Base-by-base conservation (phyloP, 805 yeast genomes). In the Candida xyloterini region DNA sequence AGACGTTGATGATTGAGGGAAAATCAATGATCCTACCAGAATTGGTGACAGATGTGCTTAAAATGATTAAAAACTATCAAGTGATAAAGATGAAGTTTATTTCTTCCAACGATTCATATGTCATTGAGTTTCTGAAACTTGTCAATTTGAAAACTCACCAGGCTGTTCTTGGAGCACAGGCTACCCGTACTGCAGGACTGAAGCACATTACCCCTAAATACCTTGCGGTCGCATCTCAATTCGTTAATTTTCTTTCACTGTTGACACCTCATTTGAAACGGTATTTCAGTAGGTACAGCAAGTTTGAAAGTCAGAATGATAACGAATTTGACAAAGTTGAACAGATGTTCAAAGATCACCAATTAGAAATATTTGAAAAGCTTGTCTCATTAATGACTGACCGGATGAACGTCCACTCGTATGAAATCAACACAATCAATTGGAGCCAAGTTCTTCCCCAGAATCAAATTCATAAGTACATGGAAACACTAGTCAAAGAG, bases 151-250 rank as follows among this genome's bases (percentile, higher is more conserved):
- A 79, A 43, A 64, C 76, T 5, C 71, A 76, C 4, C 76, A 76
- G 45, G 74, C 84, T 4, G 79, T 84, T 27, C 63, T 84, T 26
- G 83, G 81, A 30, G 88, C 90, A 1, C 86, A 84, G 29, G 91
- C 91, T 1, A 81, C 85, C 2, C 62, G 78, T 47, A 76, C 89
- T 0, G 85, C 91, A 0, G 88, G 86, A 0, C 65, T 84, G 35
- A 78, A 74, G 47, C 89, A 83, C 53, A 83, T 84, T 35, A 79
- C 86, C 3, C 81, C 88, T 1, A 79, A 79, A 48, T 86, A 84
- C 57, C 56, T 84, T 35, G 81, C 88, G 0, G 67, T 83, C 27
- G 76, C 84, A 26, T 76, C 81, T 4, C 87, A 84, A 52, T 67
- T 79, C n/a, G 64, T 84, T 22, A 77, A 78, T 40, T 64, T 70